Conservation (phyloP, 139 green algal genomes). For the Axilococcus clingmanii region DNA sequence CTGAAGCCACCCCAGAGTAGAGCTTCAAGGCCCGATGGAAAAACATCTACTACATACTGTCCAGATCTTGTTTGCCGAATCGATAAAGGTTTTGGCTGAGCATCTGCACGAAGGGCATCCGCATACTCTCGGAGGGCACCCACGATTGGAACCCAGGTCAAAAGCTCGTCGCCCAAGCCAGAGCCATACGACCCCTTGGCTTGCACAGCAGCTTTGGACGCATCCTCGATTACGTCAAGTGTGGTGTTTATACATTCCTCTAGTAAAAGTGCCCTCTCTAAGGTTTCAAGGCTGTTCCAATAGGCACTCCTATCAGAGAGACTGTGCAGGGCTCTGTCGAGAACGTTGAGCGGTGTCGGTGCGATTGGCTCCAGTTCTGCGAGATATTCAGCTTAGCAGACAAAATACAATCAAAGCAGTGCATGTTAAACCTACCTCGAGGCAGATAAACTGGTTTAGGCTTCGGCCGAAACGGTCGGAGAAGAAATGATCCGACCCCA, state of each 20-base stretch:
- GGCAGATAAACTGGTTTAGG: too few relatives aligned
- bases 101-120: slow-evolving; percentile 32
- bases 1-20: slow-evolving; percentile 42
- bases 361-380: slow-evolving; percentile 9
- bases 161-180: slow-evolving; percentile 53
- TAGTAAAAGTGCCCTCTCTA: slow-evolving; percentile 35
- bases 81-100: slow-evolving; percentile 9
- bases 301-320: slow-evolving; percentile 28
- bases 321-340: slow-evolving; percentile 15
- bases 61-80: slow-evolving; percentile 10
- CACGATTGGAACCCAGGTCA: slow-evolving; percentile 29
- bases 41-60: slow-evolving; percentile 43
- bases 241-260: slow-evolving; percentile 28
- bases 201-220: slow-evolving; percentile 14
- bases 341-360: slow-evolving; percentile 15
- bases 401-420: too few relatives aligned
- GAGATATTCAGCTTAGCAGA: too few relatives aligned
- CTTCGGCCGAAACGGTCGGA: too few relatives aligned
- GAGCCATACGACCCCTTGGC: slow-evolving; percentile 49
- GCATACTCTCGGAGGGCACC: slow-evolving; percentile 36
- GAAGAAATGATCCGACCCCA: too few relatives aligned
- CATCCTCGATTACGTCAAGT: slow-evolving; percentile 20
- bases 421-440: too few relatives aligned
- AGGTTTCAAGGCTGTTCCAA: slow-evolving; percentile 21
- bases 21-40: slow-evolving; percentile 32